Conservation (phyloP, 2,329 filamentous ascomycete species). For the Colletotrichum karsti region DNA sequence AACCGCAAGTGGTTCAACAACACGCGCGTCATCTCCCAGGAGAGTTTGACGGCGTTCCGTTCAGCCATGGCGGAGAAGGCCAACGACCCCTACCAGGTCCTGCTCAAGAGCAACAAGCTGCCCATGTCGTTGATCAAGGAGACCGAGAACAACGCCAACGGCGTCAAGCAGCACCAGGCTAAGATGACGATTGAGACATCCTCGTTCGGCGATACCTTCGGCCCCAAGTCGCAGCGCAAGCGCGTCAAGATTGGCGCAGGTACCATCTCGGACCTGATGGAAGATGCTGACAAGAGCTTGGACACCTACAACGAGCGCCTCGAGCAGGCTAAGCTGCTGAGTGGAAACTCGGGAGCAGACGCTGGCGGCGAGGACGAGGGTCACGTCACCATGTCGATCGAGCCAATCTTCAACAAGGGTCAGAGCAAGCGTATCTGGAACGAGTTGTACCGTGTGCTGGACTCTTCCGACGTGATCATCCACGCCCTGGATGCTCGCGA, state of each 20-base stretch:
- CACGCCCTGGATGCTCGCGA: constrained; percentile 92
- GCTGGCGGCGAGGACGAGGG: constrained; percentile 51
- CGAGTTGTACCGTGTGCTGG: constrained; percentile 93
- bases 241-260: constrained; percentile 88
- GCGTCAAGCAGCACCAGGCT: constrained; percentile 89
- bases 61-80: constrained; percentile 92
- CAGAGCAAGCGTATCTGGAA: constrained; percentile 98
- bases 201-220: constrained; percentile 89
- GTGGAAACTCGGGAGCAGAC: constrained; percentile 71
- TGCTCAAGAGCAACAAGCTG: constrained; percentile 97
- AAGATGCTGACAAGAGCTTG: constrained; percentile 81
- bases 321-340: constrained; percentile 81
- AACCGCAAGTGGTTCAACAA: constrained; percentile 99
- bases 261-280: constrained; percentile 83
- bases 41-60: constrained; percentile 86
- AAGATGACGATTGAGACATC: constrained; percentile 92
- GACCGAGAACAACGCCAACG: constrained; percentile 71
- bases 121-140: constrained; percentile 95
- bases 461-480: constrained; percentile 95
- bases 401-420: constrained; percentile 92
- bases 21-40: constrained; percentile 88
- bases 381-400: constrained; percentile 71
- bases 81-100: constrained; percentile 89
- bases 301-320: constrained; percentile 82
- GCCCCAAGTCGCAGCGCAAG: constrained; percentile 92